Evolutionary conservation across 768 basidiomycete genomes (phyloP).

Genomic region (Lepiota venenata): DNA sequence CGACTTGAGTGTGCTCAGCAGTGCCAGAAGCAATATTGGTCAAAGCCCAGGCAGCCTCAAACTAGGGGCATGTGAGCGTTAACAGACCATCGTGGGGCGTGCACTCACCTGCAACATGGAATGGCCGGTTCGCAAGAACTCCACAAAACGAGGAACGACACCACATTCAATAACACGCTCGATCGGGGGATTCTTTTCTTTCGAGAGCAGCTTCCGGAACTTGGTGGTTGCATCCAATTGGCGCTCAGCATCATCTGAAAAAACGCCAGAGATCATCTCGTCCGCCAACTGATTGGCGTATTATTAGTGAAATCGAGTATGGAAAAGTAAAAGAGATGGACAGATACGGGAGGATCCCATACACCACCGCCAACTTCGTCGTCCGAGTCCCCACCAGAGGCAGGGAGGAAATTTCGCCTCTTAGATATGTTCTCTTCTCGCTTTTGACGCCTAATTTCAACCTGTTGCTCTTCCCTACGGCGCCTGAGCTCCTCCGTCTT

Average conservation of each 20-base stretch:
- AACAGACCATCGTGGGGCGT: slow-evolving; percentile 2
- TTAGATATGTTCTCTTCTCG: slow-evolving; percentile 98
- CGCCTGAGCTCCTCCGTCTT: slow-evolving; percentile 93
- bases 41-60: slow-evolving; percentile 97
- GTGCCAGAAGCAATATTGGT: slow-evolving; percentile 99
- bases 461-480: slow-evolving; percentile 97
- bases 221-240: slow-evolving; percentile 97
- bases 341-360: slow-evolving; percentile 78
- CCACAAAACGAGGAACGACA: slow-evolving; percentile 95
- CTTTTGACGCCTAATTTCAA: slow-evolving; percentile 98
- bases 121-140: slow-evolving; percentile 80
- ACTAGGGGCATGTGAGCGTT: slow-evolving; percentile 41
- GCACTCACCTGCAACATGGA: slow-evolving; percentile 77
- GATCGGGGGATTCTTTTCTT: slow-evolving; percentile 99
- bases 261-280: slow-evolving; percentile 92
- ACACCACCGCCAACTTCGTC: slow-evolving; percentile 71
- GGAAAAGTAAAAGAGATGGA: slow-evolving; percentile 13
- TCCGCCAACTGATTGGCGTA: slow-evolving; percentile 59
- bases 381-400: slow-evolving; percentile 79
- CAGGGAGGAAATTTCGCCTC: slow-evolving; percentile 88
- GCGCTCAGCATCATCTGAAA: slow-evolving; percentile 86
- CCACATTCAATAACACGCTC: slow-evolving; percentile 97
- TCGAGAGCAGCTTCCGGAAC: slow-evolving; percentile 97
- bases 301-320: slow-evolving; percentile 13
- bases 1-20: slow-evolving; percentile 96